Conservation (phyloP, 2,329 filamentous ascomycete genomes). For the Sporothrix luriei region DNA sequence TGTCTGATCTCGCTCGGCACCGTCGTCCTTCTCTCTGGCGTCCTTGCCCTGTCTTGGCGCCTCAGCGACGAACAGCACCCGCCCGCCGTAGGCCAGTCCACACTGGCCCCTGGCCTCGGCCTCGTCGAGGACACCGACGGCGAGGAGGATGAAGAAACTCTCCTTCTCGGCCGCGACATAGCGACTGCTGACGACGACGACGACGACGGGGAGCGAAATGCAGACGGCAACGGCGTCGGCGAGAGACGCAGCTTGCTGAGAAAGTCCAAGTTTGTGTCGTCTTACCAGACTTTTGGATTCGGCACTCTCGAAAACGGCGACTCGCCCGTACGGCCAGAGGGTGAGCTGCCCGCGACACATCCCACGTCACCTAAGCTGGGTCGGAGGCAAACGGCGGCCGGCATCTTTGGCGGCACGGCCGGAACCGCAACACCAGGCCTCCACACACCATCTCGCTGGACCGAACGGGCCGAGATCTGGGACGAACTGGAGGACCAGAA, state of each 20-base stretch:
- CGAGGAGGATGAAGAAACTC: slow-evolving; percentile 60
- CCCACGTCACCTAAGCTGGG: slow-evolving; percentile 16
- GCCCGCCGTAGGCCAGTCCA: slow-evolving; percentile 64
- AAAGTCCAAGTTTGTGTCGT: slow-evolving; percentile 35
- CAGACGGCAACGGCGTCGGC: slow-evolving; percentile 42
- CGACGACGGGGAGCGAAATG: slow-evolving; percentile 41
- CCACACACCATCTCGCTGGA: slow-evolving; percentile 54
- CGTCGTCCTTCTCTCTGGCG: slow-evolving; percentile 79
- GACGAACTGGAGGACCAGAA: slow-evolving; percentile 79
- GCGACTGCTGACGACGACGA: slow-evolving; percentile 43
- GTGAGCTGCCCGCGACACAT: slow-evolving; percentile 4
- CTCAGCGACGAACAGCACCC: slow-evolving; percentile 74
- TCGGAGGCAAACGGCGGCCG: slow-evolving; percentile 47
- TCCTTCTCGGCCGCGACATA: slow-evolving; percentile 54
- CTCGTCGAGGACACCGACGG: slow-evolving; percentile 70
- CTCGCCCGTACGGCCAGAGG: neutral
- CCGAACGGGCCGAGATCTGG: slow-evolving; percentile 81
- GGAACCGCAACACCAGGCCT: neutral
- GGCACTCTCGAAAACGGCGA: slow-evolving; percentile 19
- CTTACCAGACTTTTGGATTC: slow-evolving; percentile 55
- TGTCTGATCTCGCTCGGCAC: slow-evolving; percentile 85
- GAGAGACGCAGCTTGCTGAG: slow-evolving; percentile 33
- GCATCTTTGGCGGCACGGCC: slow-evolving; percentile 23
- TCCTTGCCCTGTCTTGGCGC: slow-evolving; percentile 90
- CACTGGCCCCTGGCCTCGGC: slow-evolving; percentile 79